Base-by-base conservation (phyloP, 805 yeast species). In the Barnettozyma vustinii region DNA sequence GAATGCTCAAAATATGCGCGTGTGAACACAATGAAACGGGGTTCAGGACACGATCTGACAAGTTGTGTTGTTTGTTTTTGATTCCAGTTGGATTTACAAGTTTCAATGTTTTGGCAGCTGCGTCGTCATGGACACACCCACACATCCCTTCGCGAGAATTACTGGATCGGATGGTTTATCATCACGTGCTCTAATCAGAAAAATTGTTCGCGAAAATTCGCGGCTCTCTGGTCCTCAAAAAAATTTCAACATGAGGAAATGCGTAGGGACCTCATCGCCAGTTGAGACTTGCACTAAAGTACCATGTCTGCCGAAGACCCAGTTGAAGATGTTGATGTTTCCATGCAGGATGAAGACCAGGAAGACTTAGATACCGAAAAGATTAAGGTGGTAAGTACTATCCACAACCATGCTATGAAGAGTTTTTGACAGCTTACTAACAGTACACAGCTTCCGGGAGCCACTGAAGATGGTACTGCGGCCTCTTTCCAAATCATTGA, bases 401-500 rank as follows among this genome's bases (percentile, higher is more conserved):
- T 13, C 9, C 33, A 5, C 30, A 15, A 15, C 33, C 8, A 30
- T 15, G 2, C 16, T 5, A 13, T 12, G 3, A 13, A 15, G 21
- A 3, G 30, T 41, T 4, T 32, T 18, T 16, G 37, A 30, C 44
- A 37, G 19, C 9, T 15, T 37, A 47, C 47, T 42, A 39, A 45
- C 39, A 20, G 12, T 5, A 13, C 8, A 12, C 23, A 54, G 52
- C 79, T 90, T 37, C 92, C 96, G 23, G 97, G 97, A 5, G 79
- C 92, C 10, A 77, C 96, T 3, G 94, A 87, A 55, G 98, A 94
- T 64, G 97, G 97, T 41, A 79, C 92, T 40, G 90, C 96, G 25
- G 97, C 96, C 1, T 88, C 97, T 5, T 94, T 94, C 72, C 96
- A 92, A 68, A 84, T 94, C 52, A 66, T 80, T 30, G 94, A 90